Conservation (phyloP, 352 stramenopile species). For the Globisporangium uncinulatum region DNA sequence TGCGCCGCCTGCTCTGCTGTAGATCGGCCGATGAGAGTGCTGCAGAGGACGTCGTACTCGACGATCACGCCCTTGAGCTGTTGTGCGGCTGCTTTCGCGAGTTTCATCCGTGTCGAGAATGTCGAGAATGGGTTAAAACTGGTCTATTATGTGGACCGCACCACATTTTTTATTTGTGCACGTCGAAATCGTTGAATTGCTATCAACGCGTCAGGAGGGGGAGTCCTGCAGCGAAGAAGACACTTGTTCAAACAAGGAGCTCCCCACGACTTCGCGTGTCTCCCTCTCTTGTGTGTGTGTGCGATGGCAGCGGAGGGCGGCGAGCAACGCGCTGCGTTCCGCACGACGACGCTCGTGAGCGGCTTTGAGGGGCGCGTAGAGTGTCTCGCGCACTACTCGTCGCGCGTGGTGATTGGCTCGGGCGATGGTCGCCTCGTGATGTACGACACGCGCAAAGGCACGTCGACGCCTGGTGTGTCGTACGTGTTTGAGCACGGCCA, state of each 20-base stretch:
- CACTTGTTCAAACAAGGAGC: background rate
- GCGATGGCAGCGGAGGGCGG: conserved; percentile 17
- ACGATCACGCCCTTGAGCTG: conserved; percentile 72
- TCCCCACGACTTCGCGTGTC: background rate
- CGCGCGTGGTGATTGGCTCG: conserved; percentile 78
- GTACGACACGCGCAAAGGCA: conserved; percentile 84
- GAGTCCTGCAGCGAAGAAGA: conserved; percentile 1
- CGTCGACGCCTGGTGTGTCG: conserved; percentile 41
- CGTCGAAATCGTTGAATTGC: too few species aligned
- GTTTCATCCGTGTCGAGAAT: conserved; percentile 29
- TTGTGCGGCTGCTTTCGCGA: conserved; percentile 58
- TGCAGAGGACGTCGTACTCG: conserved; percentile 76
- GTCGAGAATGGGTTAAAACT: too few species aligned
- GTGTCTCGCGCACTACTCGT: conserved; percentile 84
- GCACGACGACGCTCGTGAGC: conserved; percentile 61
- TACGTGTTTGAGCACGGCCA: conserved; percentile 73
- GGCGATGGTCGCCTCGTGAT: conserved; percentile 77
- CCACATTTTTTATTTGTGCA: too few species aligned
- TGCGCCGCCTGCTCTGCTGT: conserved; percentile 25
- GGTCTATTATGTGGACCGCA: too few species aligned
- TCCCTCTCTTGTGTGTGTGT: too few species aligned
- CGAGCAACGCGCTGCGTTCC: conserved; percentile 65
- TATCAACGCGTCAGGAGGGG: too few species aligned
- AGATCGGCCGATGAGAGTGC: conserved; percentile 52
- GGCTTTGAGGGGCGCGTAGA: conserved; percentile 81